These are phyloP conservation scores for Theobroma cacao DNA, from an alignment of 345 rosid genomes.

Conservation along the genomic window DNA sequence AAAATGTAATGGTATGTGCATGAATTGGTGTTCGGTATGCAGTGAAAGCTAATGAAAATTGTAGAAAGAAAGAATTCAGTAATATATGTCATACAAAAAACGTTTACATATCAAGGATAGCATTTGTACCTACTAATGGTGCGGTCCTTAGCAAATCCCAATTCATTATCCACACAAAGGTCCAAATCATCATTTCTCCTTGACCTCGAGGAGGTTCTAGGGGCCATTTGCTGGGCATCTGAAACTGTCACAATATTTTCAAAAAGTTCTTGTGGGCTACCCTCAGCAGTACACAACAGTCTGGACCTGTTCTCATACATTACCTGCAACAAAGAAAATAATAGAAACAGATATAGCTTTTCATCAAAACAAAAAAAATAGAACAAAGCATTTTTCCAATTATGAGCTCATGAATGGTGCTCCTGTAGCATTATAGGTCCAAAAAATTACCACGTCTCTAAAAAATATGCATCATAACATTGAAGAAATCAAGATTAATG, in stretches of 20 bases:
- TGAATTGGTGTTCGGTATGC: background rate
- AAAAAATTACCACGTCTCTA: background rate
- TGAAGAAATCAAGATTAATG: background rate
- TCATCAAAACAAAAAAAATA: background rate
- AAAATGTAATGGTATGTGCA: background rate
- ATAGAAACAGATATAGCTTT: background rate
- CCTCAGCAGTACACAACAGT: conserved; percentile 86
- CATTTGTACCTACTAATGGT: conserved; percentile 79
- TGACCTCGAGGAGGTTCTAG: conserved; percentile 85
- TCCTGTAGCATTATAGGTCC: background rate
- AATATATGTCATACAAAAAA: background rate
- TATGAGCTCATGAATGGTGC: background rate
- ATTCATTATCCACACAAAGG: conserved; percentile 89
- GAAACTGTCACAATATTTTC: conserved; percentile 62
- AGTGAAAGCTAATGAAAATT: background rate
- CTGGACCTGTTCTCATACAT: conserved; percentile 91
- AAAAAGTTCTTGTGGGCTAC: conserved; percentile 71
- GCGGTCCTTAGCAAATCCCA: conserved; percentile 97
- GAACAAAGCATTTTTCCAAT: background rate
- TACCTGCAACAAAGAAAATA: conserved; percentile 49
- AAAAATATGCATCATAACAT: background rate
- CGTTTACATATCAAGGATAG: background rate
- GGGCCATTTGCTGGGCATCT: conserved; percentile 73
- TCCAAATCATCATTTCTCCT: conserved; percentile 72
- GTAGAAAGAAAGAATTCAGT: background rate